phyloP scores from a whole-genome alignment of 352 stramenopile genomes.

The Phytopythium litorale region DNA sequence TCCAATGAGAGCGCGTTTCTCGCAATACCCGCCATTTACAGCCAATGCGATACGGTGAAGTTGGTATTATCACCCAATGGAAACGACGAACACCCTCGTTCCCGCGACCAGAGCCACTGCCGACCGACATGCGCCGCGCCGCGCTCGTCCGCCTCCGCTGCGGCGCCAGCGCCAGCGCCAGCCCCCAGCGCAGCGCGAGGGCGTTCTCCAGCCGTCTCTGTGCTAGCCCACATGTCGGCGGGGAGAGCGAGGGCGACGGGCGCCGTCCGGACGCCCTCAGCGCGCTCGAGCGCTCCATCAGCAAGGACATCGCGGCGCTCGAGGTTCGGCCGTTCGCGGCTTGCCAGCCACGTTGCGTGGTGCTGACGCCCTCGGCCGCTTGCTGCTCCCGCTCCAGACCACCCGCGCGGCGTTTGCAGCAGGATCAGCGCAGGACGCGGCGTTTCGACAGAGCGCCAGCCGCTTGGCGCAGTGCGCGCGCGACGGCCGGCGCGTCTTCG shows the following conservation, averaged over 20 bases:
- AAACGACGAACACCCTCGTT: background rate
- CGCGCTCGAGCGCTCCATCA: slow-evolving; percentile 20
- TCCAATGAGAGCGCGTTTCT: background rate
- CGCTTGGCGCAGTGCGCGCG: slow-evolving; percentile 41
- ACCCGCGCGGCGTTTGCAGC: slow-evolving; percentile 29
- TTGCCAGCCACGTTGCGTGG: no score
- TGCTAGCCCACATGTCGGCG: background rate
- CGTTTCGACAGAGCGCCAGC: slow-evolving; percentile 28
- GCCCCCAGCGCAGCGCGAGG: background rate
- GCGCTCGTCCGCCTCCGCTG: background rate
- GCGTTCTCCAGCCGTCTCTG: background rate
- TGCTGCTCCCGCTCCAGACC: slow-evolving; percentile 16
- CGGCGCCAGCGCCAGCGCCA: background rate
- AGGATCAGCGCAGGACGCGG: slow-evolving; percentile 18
- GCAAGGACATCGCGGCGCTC: slow-evolving; percentile 26
- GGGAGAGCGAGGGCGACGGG: background rate
- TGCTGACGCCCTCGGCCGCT: no score
- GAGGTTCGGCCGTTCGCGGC: slow-evolving; percentile 11
- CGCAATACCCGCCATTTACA: background rate
- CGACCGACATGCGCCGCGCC: background rate
- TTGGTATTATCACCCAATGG: background rate
- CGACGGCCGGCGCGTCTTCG: slow-evolving; percentile 44
- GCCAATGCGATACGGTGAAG: background rate
- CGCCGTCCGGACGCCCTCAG: background rate
- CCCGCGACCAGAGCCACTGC: background rate